phyloP scores from a whole-genome alignment of 495 filamentous ascomycete genomes.

The Immersiella caudata region DNA sequence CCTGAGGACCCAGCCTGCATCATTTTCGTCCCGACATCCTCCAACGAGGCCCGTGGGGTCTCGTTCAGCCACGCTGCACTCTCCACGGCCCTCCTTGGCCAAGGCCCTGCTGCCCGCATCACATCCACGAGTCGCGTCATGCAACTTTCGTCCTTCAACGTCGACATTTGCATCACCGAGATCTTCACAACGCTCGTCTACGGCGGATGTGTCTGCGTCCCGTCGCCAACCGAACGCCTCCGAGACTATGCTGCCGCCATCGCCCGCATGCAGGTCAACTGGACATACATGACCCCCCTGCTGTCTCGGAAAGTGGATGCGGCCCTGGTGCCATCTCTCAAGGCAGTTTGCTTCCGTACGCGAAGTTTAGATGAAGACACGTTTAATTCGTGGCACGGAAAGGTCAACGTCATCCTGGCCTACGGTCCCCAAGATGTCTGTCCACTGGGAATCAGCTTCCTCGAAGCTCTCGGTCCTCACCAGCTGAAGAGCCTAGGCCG shows the following conservation, averaged over 20 bases:
- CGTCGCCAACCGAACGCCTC: slow-evolving; percentile 45
- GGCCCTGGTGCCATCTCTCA: slow-evolving; percentile 39
- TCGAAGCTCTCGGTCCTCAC: slow-evolving; percentile 42
- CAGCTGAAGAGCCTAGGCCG: slow-evolving; percentile 45
- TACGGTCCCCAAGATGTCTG: slow-evolving; percentile 51
- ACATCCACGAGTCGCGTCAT: slow-evolving; percentile 57
- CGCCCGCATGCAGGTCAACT: slow-evolving; percentile 51
- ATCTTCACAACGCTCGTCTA: slow-evolving; percentile 65
- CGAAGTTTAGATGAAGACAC: slow-evolving; percentile 47
- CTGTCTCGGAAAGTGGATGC: slow-evolving; percentile 50
- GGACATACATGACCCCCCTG: slow-evolving; percentile 51
- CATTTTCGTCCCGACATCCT: slow-evolving; percentile 41
- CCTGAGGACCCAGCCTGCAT: slow-evolving; percentile 49
- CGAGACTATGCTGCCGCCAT: slow-evolving; percentile 43
- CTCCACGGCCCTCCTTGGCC: slow-evolving; percentile 48
- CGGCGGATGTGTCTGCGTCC: slow-evolving; percentile 55
- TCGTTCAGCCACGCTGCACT: slow-evolving; percentile 51
- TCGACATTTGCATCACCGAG: slow-evolving; percentile 68
- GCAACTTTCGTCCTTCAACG: slow-evolving; percentile 70
- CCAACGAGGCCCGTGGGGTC: slow-evolving; percentile 40
- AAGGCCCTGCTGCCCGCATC: slow-evolving; percentile 54
- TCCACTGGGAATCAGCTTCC: slow-evolving; percentile 49
- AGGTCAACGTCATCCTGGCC: slow-evolving; percentile 47
- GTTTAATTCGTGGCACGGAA: slow-evolving; percentile 46
- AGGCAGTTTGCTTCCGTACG: slow-evolving; percentile 50